Evolutionary conservation across 495 filamentous ascomycete species (phyloP).

Genomic region (Aspergillus cavernicola): DNA sequence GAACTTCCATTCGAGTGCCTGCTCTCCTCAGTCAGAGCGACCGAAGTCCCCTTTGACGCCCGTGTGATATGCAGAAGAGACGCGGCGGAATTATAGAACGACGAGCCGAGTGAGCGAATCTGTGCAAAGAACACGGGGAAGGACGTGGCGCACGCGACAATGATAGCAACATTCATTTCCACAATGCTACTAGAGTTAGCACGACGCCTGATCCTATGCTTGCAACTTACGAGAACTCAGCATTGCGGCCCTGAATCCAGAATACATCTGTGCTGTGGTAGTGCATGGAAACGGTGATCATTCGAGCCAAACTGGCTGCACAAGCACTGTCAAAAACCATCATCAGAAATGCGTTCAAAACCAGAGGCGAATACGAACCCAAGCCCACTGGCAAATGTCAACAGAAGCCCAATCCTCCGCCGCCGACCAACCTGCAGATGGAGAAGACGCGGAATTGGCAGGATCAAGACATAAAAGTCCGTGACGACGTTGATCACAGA

Average conservation of each 20-base stretch:
- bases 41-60: neutral
- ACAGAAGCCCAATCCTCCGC: neutral
- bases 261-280: neutral
- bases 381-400: conserved; percentile 4
- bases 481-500: conserved; percentile 11
- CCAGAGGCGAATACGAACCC: neutral
- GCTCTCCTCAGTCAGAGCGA: neutral
- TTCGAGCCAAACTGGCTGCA: conserved; percentile 1
- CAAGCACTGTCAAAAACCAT: neutral
- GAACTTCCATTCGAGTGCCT: neutral
- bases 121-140: neutral
- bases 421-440: neutral
- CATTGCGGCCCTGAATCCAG: conserved; percentile 3
- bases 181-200: neutral
- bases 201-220: neutral
- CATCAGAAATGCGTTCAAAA: neutral
- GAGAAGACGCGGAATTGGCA: conserved; percentile 7
- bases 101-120: neutral
- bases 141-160: conserved; percentile 4
- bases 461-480: conserved; percentile 9
- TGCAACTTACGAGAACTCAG: conserved; percentile 6
- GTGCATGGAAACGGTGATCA: neutral
- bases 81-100: neutral
- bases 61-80: conserved; percentile 1
- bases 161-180: conserved; percentile 9